phyloP scores from a whole-genome alignment of 1,139 yeast species.

The Candida neerlandica region DNA sequence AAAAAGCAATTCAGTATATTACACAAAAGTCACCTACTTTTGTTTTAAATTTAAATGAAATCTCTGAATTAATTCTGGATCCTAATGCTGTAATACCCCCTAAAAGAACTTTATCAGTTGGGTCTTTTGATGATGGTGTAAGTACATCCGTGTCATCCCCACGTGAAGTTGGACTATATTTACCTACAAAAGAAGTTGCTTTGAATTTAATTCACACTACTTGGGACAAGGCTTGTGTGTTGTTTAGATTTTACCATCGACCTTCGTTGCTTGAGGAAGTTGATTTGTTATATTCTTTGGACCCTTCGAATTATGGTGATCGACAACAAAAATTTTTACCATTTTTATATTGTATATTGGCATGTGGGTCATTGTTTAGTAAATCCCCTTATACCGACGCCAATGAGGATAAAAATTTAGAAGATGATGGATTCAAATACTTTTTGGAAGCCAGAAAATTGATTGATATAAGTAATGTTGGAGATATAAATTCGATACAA shows the following conservation, averaged over 20 bases:
- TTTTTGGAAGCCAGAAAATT: conserved; percentile 80
- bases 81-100: conserved; percentile 14
- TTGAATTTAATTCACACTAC: conserved; percentile 71
- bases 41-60: conserved; percentile 22
- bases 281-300: conserved; percentile 56
- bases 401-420: conserved; percentile 37
- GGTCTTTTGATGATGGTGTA: conserved; percentile 24
- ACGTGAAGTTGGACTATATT: conserved; percentile 60
- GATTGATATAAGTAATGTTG: conserved; percentile 60
- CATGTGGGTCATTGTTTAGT: conserved; percentile 70
- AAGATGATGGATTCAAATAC: conserved; percentile 81
- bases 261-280: conserved; percentile 70
- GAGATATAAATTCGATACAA: conserved; percentile 57
- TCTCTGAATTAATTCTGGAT: conserved; percentile 30
- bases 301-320: conserved; percentile 68
- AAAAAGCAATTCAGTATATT: conserved; percentile 25
- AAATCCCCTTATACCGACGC: conserved; percentile 40
- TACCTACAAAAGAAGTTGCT: conserved; percentile 79
- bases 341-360: conserved; percentile 61
- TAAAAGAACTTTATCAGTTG: conserved; percentile 20
- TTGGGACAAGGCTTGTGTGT: conserved; percentile 84
- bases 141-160: conserved; percentile 17
- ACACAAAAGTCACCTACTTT: conserved; percentile 23
- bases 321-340: conserved; percentile 79
- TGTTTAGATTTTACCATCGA: conserved; percentile 82